Base-by-base conservation (phyloP, 805 yeast species). In the Saccharomycopsis sp. region DNA sequence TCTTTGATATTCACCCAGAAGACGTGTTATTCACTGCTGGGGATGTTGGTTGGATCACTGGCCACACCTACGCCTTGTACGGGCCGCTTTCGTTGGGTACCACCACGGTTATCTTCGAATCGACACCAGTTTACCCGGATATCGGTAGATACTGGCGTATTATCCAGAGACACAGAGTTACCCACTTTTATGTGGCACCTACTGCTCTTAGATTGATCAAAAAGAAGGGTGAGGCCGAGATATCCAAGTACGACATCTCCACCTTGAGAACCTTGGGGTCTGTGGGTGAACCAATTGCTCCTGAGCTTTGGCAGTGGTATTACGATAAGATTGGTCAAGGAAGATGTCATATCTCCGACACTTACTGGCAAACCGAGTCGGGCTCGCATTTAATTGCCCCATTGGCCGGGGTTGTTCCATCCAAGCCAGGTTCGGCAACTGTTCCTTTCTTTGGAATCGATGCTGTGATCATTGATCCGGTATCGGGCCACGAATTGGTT, bases 241-340 rank as follows among this genome's bases (percentile, higher is more conserved):
- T 94, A 69, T 83, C 79, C 61, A 84, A 86, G 66, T 90, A 86
- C 71, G 94, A 91, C 71, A 81, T 91, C 64, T 81, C 87, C 20
- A 84, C 96, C n/a, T 75, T 94, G 68, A 86, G 98, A 73, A 90
- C 91, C 20, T 79, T 93, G 64, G 99, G 99, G 60, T 89, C 97
- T 17, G 99, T 93, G 55, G 99, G 99, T 72, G 99, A 94, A 78
- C 98, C 99, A 65, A 93, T 93, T 72, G 96, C 97, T 53, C 90
- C 96, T 60, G 99, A 94, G 72, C 85, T 94, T 65, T 94, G 98
- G 98, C 96, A 90, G 72, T 94, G 99, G 99, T 94, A 94, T 75
- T 84, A 88, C 72, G 93, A 89, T 67, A 82, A 88, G 72, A 85
- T 94, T 67, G 99, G 99, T 69, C 87, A 91, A 68, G 84, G 84